Evolutionary conservation across 805 yeast genomes (phyloP).

Genomic region (Jamesozyma hellenica): DNA sequence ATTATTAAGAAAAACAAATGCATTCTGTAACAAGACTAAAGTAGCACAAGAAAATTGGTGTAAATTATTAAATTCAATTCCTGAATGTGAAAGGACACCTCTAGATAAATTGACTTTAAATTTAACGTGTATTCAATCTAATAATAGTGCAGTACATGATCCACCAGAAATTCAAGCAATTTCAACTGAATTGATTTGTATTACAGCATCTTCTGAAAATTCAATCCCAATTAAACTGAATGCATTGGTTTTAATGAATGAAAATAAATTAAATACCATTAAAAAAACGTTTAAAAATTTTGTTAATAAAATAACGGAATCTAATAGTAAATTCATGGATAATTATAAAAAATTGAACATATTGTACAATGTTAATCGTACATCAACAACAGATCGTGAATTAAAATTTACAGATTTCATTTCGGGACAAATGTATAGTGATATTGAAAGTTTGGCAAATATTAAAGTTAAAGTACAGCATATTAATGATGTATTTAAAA

Average conservation of each 20-base stretch:
- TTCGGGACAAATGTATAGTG: slow-evolving; percentile 18
- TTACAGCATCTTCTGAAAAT: slow-evolving; percentile 26
- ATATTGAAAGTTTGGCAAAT: slow-evolving; percentile 25
- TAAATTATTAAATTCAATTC: slow-evolving; percentile 14
- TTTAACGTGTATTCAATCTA: slow-evolving; percentile 24
- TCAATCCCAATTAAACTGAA: slow-evolving; percentile 33
- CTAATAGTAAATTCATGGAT: slow-evolving; percentile 12
- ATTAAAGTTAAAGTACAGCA: slow-evolving; percentile 12
- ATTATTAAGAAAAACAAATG: slow-evolving; percentile 27
- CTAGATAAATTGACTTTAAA: slow-evolving; percentile 20
- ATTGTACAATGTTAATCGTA: slow-evolving; percentile 16
- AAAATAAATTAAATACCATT: slow-evolving; percentile 14
- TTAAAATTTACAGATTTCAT: slow-evolving; percentile 23
- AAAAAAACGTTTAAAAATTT: slow-evolving; percentile 13
- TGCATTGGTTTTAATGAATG: slow-evolving; percentile 20
- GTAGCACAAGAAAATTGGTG: slow-evolving; percentile 27
- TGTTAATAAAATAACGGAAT: slow-evolving; percentile 5
- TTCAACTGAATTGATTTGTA: slow-evolving; percentile 21
- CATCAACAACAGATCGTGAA: slow-evolving; percentile 9
- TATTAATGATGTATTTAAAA: slow-evolving; percentile 20
- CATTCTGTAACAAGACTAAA: slow-evolving; percentile 20
- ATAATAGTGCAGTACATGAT: slow-evolving; percentile 12
- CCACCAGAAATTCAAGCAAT: slow-evolving; percentile 25
- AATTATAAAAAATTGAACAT: slow-evolving; percentile 16
- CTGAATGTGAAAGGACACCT: slow-evolving; percentile 19